These are phyloP conservation scores for Allium sativum DNA, from an alignment of 106 monocot genomes.

Conservation along the genomic window DNA sequence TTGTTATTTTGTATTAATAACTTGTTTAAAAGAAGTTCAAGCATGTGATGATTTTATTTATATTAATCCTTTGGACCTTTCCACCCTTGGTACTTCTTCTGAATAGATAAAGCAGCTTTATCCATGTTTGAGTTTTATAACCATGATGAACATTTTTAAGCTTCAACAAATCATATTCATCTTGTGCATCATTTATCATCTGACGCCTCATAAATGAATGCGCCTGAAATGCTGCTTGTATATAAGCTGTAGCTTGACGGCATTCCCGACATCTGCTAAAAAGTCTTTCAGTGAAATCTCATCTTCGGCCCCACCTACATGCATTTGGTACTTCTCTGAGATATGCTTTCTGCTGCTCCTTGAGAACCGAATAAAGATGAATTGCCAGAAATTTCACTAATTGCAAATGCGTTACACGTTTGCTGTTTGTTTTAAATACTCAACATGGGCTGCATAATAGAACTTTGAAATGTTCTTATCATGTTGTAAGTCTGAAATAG, in stretches of 20 bases:
- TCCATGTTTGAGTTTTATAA: constrained; percentile 24
- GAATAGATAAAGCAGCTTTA: constrained; percentile 61
- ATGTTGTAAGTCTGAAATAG: no score
- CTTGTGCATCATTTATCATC: constrained; percentile 5
- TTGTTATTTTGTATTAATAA: no score
- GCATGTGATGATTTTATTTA: no score
- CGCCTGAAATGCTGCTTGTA: constrained; percentile 67
- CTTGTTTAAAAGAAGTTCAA: no score
- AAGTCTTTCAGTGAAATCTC: constrained; percentile 54
- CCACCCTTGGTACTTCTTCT: constrained; percentile 65
- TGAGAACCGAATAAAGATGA: constrained; percentile 37
- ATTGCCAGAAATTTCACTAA: constrained; percentile 44
- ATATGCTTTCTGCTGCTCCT: constrained; percentile 40
- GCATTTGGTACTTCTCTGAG: constrained; percentile 21
- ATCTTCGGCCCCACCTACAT: constrained; percentile 32
- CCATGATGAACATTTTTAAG: constrained; percentile 4
- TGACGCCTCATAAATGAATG: constrained; percentile 56
- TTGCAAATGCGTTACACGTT: no score
- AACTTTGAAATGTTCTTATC: no score
- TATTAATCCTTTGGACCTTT: constrained; percentile 9
- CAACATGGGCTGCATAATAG: no score
- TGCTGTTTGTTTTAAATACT: no score
- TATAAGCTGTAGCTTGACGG: constrained; percentile 65
- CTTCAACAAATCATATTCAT: constrained; percentile 22
- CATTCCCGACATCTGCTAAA: constrained; percentile 54